These are phyloP conservation scores for Talaromyces islandicus DNA, from an alignment of 2,329 filamentous ascomycete species.

Conservation along the genomic window DNA sequence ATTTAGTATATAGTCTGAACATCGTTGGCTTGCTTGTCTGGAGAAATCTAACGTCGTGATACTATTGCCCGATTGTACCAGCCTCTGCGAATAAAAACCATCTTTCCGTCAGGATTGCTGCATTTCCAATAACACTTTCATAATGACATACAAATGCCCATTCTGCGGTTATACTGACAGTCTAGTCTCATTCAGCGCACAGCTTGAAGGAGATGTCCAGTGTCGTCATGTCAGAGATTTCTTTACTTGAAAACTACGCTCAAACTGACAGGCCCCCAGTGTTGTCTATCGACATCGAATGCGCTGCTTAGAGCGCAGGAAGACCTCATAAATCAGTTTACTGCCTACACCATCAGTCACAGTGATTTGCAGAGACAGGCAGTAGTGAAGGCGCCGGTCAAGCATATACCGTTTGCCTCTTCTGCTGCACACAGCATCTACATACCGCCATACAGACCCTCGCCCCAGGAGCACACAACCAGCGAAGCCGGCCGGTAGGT, in stretches of 20 bases:
- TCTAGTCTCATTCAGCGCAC: slow-evolving; percentile 3
- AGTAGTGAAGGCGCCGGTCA: background rate
- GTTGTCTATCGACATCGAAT: slow-evolving; percentile 8
- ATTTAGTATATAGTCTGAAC: slow-evolving; percentile 69
- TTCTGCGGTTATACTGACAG: slow-evolving; percentile 7
- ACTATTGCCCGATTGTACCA: background rate
- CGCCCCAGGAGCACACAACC: background rate
- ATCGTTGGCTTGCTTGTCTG: background rate
- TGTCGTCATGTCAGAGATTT: slow-evolving; percentile 8
- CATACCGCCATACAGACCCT: background rate
- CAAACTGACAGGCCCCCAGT: background rate
- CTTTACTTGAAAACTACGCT: background rate
- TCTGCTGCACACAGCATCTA: slow-evolving; percentile 10
- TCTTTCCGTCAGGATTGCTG: background rate
- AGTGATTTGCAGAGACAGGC: background rate
- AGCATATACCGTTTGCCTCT: slow-evolving; percentile 9
- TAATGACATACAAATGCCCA: slow-evolving; percentile 10
- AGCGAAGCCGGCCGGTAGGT: slow-evolving; percentile 2
- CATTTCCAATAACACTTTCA: background rate
- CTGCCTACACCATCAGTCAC: slow-evolving; percentile 6
- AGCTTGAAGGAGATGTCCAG: slow-evolving; percentile 1
- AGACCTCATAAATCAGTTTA: slow-evolving; percentile 9
- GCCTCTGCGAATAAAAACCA: background rate
- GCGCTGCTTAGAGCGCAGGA: slow-evolving; percentile 9
- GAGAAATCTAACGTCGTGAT: background rate